Percentiles rank a stretch among this genome's conserved stretches.
These are phyloP conservation scores for Petunia axillaris DNA, from an alignment of 257 asterid species.

Conservation along the genomic window DNA sequence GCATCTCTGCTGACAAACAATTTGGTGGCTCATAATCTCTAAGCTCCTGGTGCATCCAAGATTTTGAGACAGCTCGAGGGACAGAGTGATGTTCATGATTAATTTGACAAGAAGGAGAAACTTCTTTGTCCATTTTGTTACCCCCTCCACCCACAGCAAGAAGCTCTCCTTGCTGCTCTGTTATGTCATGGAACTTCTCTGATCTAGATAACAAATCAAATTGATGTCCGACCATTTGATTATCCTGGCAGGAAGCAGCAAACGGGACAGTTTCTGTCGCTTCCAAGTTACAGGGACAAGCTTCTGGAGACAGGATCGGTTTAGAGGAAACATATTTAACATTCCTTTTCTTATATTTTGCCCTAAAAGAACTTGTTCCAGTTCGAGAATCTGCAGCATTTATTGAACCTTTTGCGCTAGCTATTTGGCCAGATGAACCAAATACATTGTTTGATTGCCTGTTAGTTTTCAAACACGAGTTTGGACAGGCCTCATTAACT, in stretches of 20 bases:
- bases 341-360: constrained; percentile 21
- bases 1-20: neutral
- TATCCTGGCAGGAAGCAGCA: neutral
- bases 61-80: constrained; percentile 21
- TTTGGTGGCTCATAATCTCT: constrained; percentile 15
- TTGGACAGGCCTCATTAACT: constrained; percentile 17
- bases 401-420: constrained; percentile 14
- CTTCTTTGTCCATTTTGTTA: constrained; percentile 21
- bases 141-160: constrained; percentile 18
- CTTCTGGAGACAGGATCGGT: constrained; percentile 22
- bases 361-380: constrained; percentile 16
- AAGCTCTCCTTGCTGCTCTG: constrained; percentile 19
- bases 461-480: constrained; percentile 14
- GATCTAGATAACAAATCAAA: constrained; percentile 22
- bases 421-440: constrained; percentile 14
- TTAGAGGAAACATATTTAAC: constrained; percentile 15
- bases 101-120: constrained; percentile 24
- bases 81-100: neutral
- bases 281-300: constrained; percentile 21
- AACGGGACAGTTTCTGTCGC: constrained; percentile 17
- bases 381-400: constrained; percentile 22
- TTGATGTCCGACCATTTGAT: constrained; percentile 24
- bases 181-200: neutral
- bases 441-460: constrained; percentile 21
- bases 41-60: constrained; percentile 16